These are phyloP conservation scores for Apiospora arundinis DNA, from an alignment of 2,329 filamentous ascomycete species.

Conservation along the genomic window DNA sequence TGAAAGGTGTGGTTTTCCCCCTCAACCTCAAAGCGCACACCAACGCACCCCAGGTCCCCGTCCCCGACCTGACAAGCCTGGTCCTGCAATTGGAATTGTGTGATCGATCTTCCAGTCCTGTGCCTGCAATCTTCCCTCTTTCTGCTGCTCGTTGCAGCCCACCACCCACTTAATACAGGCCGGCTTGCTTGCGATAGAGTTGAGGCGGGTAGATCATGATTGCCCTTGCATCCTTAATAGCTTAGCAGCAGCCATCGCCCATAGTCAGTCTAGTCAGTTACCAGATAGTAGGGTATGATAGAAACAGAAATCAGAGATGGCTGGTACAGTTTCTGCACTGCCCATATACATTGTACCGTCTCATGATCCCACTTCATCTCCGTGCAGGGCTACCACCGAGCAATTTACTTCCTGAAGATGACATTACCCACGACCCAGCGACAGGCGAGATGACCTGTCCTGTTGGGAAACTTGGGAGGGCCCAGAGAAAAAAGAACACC, in stretches of 20 bases:
- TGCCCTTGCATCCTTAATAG: conserved; percentile 1
- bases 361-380: conserved; percentile 9
- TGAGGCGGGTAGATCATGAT: conserved; percentile 19
- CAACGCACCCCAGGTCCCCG: background rate
- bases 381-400: conserved; percentile 2
- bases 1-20: background rate
- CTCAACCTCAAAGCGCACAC: background rate
- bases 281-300: too few species aligned
- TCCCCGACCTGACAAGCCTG: background rate
- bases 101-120: background rate
- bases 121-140: background rate
- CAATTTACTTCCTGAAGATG: conserved; percentile 3
- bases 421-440: conserved; percentile 4
- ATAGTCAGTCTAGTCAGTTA: too few species aligned
- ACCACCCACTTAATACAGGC: conserved; percentile 11
- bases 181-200: conserved; percentile 14
- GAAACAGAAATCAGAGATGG: background rate
- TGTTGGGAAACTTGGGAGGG: background rate
- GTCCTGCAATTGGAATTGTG: conserved; percentile 2
- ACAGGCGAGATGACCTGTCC: conserved; percentile 13
- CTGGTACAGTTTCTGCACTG: background rate
- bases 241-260: background rate
- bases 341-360: background rate
- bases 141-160: background rate
- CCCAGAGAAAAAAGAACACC: background rate